phyloP scores from a whole-genome alignment of 768 basidiomycete species.

The Fomitopsis serialis region DNA sequence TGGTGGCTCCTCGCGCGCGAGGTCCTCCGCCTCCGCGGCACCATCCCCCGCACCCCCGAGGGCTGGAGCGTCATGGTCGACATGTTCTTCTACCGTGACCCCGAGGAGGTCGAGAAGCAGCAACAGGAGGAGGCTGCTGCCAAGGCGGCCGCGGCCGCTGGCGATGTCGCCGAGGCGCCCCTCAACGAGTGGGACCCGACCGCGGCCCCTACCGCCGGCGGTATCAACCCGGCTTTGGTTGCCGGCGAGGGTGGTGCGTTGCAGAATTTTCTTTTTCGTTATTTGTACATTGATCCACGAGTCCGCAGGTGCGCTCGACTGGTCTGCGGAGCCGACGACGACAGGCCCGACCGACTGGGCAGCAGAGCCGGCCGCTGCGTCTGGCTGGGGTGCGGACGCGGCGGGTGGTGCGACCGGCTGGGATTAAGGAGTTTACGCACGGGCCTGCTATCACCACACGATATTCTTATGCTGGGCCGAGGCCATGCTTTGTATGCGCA shows the following conservation, averaged over 20 bases:
- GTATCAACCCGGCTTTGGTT: constrained; percentile 75
- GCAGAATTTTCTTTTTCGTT: not conserved
- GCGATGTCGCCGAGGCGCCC: constrained; percentile 45
- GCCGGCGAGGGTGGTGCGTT: constrained; percentile 48
- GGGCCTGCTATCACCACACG: constrained; percentile 8
- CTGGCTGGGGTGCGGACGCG: constrained; percentile 27
- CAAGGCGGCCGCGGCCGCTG: constrained; percentile 60
- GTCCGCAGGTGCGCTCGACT: constrained; percentile 68
- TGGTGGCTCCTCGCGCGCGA: constrained; percentile 98
- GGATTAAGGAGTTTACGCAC: constrained; percentile 18
- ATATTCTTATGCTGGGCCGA: constrained; percentile 12
- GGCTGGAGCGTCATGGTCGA: constrained; percentile 99
- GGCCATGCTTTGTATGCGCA: constrained; percentile 18
- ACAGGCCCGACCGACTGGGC: constrained; percentile 30
- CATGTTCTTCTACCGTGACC: constrained; percentile 99
- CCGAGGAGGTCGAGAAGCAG: constrained; percentile 98
- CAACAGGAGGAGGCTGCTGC: constrained; percentile 90
- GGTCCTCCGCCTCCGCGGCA: constrained; percentile 92
- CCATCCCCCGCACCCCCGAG: constrained; percentile 84
- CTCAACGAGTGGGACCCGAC: constrained; percentile 73
- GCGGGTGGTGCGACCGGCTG: constrained; percentile 16
- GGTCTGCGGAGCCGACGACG: constrained; percentile 78
- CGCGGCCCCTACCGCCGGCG: constrained; percentile 60
- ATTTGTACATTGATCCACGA: not conserved
- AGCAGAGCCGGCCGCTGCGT: constrained; percentile 25